Conservation (phyloP, 345 rosid species). For the Trapa bicornis region DNA sequence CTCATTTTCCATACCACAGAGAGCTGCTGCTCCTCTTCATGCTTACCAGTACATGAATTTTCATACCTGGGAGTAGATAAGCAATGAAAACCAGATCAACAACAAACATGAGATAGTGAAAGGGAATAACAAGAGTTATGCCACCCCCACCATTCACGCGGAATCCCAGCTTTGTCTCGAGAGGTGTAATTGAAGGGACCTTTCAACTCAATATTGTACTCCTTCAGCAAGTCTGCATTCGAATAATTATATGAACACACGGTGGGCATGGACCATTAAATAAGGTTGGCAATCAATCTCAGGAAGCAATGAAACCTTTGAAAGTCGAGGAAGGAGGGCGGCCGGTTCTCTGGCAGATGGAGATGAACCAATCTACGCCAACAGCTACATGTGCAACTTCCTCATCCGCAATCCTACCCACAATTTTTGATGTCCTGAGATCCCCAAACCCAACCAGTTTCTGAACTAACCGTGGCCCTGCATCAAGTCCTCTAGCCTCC, state of each 20-base stretch:
- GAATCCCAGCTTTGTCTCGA: conserved; percentile 84
- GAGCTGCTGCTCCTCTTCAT: conserved; percentile 43
- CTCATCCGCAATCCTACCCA: conserved; percentile 70
- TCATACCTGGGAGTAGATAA: conserved; percentile 46
- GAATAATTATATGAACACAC: conserved; percentile 7
- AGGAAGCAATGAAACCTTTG: conserved; percentile 36
- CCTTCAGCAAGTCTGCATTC: conserved; percentile 49
- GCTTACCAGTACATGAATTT: conserved; percentile 21
- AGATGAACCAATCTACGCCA: conserved; percentile 77
- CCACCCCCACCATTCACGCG: conserved; percentile 64
- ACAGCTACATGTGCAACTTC: conserved; percentile 95
- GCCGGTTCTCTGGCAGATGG: conserved; percentile 54
- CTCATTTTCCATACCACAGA: conserved; percentile 34
- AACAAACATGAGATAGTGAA: not conserved
- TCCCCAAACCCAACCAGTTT: conserved; percentile 79
- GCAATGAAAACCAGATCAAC: not conserved
- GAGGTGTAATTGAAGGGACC: conserved; percentile 92
- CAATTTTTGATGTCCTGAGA: conserved; percentile 55
- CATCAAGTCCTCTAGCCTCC: conserved; percentile 99
- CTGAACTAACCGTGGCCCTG: conserved; percentile 89
- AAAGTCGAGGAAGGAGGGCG: conserved; percentile 64
- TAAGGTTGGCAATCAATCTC: not conserved
- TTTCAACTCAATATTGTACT: conserved; percentile 69
- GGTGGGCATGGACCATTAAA: not conserved
- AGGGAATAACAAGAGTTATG: no score